Conservation (phyloP, 306 rosid genomes). For the Vicia sativa region DNA sequence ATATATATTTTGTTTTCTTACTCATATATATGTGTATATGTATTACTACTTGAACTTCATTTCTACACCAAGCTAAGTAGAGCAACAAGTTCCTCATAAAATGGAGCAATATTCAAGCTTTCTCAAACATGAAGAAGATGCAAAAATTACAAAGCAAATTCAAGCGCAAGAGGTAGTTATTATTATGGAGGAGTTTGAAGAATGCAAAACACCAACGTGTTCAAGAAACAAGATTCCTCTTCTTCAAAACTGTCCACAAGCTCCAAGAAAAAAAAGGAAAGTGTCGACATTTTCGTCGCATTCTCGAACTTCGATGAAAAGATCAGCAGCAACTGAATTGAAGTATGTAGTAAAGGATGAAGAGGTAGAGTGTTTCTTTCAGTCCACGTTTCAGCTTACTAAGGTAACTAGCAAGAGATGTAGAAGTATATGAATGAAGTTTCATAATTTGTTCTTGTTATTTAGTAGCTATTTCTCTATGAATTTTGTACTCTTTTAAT, state of each 20-base stretch:
- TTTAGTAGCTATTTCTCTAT: background rate
- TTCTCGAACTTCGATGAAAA: conserved; percentile 38
- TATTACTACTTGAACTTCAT: too few relatives aligned
- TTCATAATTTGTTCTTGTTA: background rate
- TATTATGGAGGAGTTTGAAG: conserved; percentile 29
- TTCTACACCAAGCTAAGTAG: background rate
- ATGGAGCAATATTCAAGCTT: conserved; percentile 13
- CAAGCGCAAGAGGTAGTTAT: conserved; percentile 5
- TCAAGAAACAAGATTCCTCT: conserved; percentile 44
- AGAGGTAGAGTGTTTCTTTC: conserved; percentile 64
- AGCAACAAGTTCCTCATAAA: conserved; percentile 17
- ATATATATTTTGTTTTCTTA: too few relatives aligned
- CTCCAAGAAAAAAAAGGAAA: conserved; percentile 54
- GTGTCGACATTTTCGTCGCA: background rate
- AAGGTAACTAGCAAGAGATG: conserved; percentile 48
- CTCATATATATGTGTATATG: too few relatives aligned
- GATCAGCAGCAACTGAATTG: conserved; percentile 31
- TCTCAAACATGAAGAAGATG: conserved; percentile 9
- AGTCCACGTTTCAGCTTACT: conserved; percentile 41
- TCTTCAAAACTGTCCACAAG: conserved; percentile 49
- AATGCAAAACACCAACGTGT: conserved; percentile 58
- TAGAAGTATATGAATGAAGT: conserved; percentile 51
- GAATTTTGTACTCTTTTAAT: conserved; percentile 7
- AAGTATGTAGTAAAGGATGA: conserved; percentile 40
- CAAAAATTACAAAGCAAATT: background rate